Percentiles rank a stretch among this genome's conserved stretches.
Evolutionary conservation across 345 rosid genomes (phyloP).

Genomic region (Aurinia saxatilis): DNA sequence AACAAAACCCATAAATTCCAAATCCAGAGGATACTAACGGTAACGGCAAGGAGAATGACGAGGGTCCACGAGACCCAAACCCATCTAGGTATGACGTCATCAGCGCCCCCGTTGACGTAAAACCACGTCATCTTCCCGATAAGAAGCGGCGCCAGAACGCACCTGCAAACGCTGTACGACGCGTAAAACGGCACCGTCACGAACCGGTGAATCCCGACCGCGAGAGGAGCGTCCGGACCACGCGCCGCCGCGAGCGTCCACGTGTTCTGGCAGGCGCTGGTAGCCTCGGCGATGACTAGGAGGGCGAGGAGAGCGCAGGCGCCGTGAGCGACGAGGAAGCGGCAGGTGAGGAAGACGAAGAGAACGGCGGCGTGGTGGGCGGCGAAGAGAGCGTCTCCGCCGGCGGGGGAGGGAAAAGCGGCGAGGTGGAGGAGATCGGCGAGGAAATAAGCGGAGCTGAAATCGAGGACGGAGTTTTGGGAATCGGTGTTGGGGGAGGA

Average conservation of each 20-base stretch:
- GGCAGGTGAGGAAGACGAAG: constrained; percentile 78
- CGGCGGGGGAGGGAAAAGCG: constrained; percentile 52
- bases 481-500: constrained; percentile 32
- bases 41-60: constrained; percentile 51
- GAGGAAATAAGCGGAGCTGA: constrained; percentile 65
- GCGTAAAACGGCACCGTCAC: constrained; percentile 64
- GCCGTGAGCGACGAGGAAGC: constrained; percentile 61
- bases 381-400: constrained; percentile 70
- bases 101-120: constrained; percentile 47
- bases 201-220: constrained; percentile 37
- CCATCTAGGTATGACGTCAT: constrained; percentile 63
- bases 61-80: constrained; percentile 80
- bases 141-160: constrained; percentile 52
- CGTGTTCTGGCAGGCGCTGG: constrained; percentile 80
- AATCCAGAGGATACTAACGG: constrained; percentile 74
- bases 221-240: constrained; percentile 38
- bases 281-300: constrained; percentile 64
- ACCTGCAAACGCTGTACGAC: constrained; percentile 57
- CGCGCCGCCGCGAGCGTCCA: constrained; percentile 65
- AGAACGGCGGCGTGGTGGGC: constrained; percentile 82
- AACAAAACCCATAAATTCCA: constrained; percentile 61
- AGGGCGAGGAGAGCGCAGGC: constrained; percentile 58
- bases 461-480: constrained; percentile 59
- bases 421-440: constrained; percentile 71
- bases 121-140: constrained; percentile 50